Conservation (phyloP, 1,139 yeast genomes). For the Suhomyces wounanorum region DNA sequence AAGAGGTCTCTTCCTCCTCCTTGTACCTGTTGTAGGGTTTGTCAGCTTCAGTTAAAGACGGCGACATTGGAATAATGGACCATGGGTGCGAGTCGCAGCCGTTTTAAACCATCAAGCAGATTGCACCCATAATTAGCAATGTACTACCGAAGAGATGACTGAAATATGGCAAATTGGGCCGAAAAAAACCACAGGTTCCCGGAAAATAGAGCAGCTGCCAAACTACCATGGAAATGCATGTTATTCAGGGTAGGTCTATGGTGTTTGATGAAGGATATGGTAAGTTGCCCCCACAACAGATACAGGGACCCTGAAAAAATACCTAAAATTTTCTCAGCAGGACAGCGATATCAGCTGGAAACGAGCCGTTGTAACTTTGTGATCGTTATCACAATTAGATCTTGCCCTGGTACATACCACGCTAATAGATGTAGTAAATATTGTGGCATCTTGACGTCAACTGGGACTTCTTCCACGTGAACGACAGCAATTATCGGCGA, state of each 20-base stretch:
- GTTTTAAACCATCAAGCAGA: constrained; percentile 2
- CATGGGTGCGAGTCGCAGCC: constrained; percentile 8
- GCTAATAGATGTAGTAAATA: neutral
- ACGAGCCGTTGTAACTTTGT: neutral
- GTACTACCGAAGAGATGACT: neutral
- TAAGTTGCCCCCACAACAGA: too few relatives aligned
- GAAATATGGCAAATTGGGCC: neutral
- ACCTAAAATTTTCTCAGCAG: neutral
- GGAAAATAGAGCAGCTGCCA: neutral
- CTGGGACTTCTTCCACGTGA: neutral
- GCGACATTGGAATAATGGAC: constrained; percentile 3
- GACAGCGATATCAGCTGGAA: neutral
- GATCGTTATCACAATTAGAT: neutral
- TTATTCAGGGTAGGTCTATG: too few relatives aligned
- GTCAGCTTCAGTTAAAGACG: constrained; percentile 4
- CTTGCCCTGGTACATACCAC: neutral
- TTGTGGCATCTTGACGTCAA: constrained; percentile 5
- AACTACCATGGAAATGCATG: neutral
- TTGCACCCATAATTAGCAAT: constrained; percentile 8
- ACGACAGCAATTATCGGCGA: neutral
- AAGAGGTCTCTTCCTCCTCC: constrained; percentile 4
- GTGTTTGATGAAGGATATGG: neutral
- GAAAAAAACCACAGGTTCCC: neutral
- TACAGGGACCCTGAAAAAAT: neutral
- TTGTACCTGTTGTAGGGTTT: constrained; percentile 1